These are phyloP conservation scores for Colletotrichum spaethianum DNA, from an alignment of 2,329 filamentous ascomycete genomes.

Conservation along the genomic window DNA sequence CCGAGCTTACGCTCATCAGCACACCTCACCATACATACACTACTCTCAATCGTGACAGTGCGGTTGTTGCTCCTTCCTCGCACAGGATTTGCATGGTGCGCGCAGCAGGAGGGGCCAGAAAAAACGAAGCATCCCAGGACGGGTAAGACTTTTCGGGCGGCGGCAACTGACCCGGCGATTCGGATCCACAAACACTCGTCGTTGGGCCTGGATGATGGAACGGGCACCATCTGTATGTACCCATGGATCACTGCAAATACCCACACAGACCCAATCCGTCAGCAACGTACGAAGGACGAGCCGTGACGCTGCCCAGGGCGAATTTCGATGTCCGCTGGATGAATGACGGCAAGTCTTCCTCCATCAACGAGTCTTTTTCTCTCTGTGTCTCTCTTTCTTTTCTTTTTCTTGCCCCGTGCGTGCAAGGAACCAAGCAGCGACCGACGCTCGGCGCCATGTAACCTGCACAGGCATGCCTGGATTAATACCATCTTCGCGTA, in stretches of 20 bases:
- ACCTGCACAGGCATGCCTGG: not conserved
- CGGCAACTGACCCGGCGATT: constrained; percentile 19
- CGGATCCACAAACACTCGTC: constrained; percentile 6
- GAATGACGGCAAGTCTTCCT: too few species aligned
- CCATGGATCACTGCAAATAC: not conserved
- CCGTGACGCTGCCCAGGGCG: not conserved
- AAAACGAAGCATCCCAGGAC: constrained; percentile 31
- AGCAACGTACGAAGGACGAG: not conserved
- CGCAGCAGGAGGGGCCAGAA: not conserved
- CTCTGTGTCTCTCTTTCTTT: not conserved
- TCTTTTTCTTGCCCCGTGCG: not conserved
- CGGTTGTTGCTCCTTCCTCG: not conserved
- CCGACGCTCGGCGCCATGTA: not conserved
- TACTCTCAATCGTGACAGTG: not conserved
- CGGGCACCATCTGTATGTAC: not conserved
- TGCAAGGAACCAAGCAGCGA: not conserved
- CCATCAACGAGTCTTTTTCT: too few species aligned
- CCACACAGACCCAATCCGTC: not conserved
- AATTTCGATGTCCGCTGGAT: not conserved
- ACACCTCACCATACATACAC: not conserved
- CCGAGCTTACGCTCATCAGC: not conserved
- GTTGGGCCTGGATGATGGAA: not conserved
- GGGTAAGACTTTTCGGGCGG: not conserved
- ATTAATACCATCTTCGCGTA: constrained; percentile 1
- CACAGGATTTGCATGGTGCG: not conserved